Evolutionary conservation across 306 rosid species (phyloP).

Genomic region (Cucumis melo): DNA sequence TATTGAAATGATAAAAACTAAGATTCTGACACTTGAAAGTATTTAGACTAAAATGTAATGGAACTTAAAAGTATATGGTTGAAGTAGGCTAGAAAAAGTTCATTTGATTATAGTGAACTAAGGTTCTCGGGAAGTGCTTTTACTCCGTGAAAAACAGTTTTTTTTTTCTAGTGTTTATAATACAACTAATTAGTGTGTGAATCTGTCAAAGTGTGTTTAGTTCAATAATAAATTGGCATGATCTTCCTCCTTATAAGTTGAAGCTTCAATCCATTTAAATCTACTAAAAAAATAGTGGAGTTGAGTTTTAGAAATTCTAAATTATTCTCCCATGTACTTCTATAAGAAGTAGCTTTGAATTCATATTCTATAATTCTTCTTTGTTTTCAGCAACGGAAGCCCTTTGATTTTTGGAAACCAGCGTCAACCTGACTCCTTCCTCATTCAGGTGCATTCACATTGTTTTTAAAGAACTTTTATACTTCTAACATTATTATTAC

Average conservation of each 20-base stretch:
- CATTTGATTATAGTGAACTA: neutral
- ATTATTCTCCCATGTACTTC: neutral
- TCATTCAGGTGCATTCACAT: constrained; percentile 1
- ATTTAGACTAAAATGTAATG: too few relatives aligned
- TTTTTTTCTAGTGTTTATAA: neutral
- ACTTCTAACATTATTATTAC: neutral
- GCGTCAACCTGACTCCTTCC: constrained; percentile 31
- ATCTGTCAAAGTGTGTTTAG: too few relatives aligned
- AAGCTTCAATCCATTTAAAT: too few relatives aligned
- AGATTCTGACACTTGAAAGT: too few relatives aligned
- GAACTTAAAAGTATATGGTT: neutral
- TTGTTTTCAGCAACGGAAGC: constrained; percentile 68
- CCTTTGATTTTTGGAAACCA: constrained; percentile 66
- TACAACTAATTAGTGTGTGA: neutral
- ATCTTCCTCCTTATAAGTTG: too few relatives aligned
- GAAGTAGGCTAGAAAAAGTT: neutral
- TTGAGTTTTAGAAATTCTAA: neutral
- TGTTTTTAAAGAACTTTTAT: neutral
- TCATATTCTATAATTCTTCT: constrained; percentile 1
- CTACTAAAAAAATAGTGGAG: neutral
- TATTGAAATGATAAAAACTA: too few relatives aligned
- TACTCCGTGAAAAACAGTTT: neutral
- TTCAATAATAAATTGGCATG: too few relatives aligned
- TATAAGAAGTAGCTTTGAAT: neutral
- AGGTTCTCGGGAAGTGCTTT: neutral